Base-by-base conservation (phyloP, 306 rosid genomes). In the Oemleria cerasiformis region DNA sequence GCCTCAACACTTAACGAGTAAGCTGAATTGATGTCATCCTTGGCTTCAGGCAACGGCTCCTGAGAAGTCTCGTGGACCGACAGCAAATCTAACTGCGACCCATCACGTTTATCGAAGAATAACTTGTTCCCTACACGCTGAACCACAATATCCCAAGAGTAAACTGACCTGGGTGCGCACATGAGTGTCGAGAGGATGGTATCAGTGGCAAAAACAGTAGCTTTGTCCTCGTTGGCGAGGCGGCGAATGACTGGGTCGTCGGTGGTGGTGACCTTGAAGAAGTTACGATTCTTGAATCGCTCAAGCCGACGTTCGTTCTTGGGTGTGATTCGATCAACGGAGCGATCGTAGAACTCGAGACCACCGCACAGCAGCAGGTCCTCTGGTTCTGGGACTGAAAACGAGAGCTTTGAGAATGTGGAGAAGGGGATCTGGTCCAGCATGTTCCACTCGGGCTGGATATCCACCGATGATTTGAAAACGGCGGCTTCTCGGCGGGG, bases 401-500 rank as follows among this genome's bases (percentile, higher is more conserved):
- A 93, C 8, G 98, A 93, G 16, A 93, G 94, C 83, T 93, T 93
- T 0, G 97, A 88, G 87, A 93, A 88, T 3, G 97, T 88, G 9
- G 94, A 87, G 78, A 93, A 93, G 0, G 96, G 97, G 69, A 93
- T 91, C 87, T 93, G 97, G 7, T 93, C 98, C 1, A 86, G 92
- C 96, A 91, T 93, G 70, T 91, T 91, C 98, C 98, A 93, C 38
- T 93, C 96, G 0, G 97, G 98, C 34, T 93, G 98, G 25, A 93
- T 92, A 20, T 92, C 98, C 0, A 92, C 96, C 0, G 98, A 92
- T 0, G 98, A 92, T 47, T 92, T 92, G 75, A 82, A 84, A 0
- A 92, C 92, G 0, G 98, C 96, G 1, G 98, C 92, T 61, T 92
- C 98, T 2, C 98, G 98, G 8, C 97, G 93, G 0, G 67, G 68